Percentiles rank a stretch among this genome's conserved stretches.
phyloP scores from a whole-genome alignment of 2,329 filamentous ascomycete genomes.

The Fusarium sp. region DNA sequence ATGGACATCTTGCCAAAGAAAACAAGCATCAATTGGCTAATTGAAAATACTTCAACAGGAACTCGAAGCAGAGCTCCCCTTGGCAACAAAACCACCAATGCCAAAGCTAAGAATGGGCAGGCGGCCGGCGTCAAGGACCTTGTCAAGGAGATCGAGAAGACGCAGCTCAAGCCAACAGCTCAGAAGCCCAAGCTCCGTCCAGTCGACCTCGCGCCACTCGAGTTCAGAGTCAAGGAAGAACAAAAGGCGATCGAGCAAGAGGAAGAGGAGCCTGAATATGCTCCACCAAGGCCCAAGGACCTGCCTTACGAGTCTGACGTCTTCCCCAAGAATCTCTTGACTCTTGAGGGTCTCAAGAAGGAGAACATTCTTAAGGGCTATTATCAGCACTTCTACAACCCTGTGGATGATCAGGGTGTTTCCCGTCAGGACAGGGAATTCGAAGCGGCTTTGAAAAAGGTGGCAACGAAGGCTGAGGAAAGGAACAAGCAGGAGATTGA shows the following conservation, averaged over 20 bases:
- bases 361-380: constrained; percentile 71
- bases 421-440: constrained; percentile 70
- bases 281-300: constrained; percentile 78
- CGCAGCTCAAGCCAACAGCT: constrained; percentile 68
- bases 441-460: constrained; percentile 62
- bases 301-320: constrained; percentile 76
- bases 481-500: constrained; percentile 75
- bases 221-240: constrained; percentile 71
- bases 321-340: constrained; percentile 67
- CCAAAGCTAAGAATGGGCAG: constrained; percentile 77
- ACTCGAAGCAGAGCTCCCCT: constrained; percentile 79
- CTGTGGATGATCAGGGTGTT: constrained; percentile 75
- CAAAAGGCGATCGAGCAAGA: constrained; percentile 49
- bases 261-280: constrained; percentile 86
- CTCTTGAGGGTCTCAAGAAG: constrained; percentile 66
- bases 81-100: constrained; percentile 96
- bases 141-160: constrained; percentile 70
- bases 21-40: constrained; percentile 14
- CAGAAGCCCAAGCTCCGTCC: constrained; percentile 70
- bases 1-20: constrained; percentile 44
- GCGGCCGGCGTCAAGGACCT: constrained; percentile 71
- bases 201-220: constrained; percentile 63
- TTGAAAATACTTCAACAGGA: constrained; percentile 30
- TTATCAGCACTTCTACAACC: constrained; percentile 69
- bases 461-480: constrained; percentile 69